Evolutionary conservation across 345 rosid species (phyloP), one percentile per base, ranked within the genome.

Genomic region (Capsella bursapastoris): DNA sequence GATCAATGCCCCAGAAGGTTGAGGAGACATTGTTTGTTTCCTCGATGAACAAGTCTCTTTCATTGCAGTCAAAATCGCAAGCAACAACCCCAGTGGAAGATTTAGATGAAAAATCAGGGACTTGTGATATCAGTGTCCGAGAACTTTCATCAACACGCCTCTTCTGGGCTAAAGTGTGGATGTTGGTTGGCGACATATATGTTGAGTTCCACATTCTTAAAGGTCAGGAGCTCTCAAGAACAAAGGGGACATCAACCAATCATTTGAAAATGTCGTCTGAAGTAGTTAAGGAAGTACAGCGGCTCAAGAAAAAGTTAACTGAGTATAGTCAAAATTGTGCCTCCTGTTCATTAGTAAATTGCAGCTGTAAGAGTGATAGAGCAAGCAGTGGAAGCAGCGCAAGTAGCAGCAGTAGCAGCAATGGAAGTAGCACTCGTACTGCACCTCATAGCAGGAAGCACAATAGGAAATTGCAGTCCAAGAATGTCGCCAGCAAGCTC

Each of bases 161-260:
- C 66, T 94, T 94, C 55, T 94, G 98, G 98, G 88, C 95, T 34
- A 91, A 86, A 82, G 96, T 89, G 12, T 94, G 98, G 98, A 84
- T 83, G 18, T 84, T 94, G 57, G 96, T 90, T 65, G 98, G 92
- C 25, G 98, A 94, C 82, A 85, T 94, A 68, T 84, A 90, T 71
- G 92, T 94, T 55, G 85, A 88, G 83, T 86, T 86, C 72, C 95
- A 90, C 80, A 45, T 82, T 45, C 72, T 84, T 56, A 85, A 83
- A 76, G 89, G 88, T 58, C 82, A 86, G 71, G 92, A 83, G 72
- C 72, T 80, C 50, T 73, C 83, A 64, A 82, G 74, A 78, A 47
- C 81, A 57, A 84, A 83, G 68, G 75, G 35, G 34, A 85, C 79
- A 43, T 67, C 83, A 69, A 50, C 79, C 31, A 77, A 77, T 59